A percentile compares a stretch with the other conserved stretches of the same genome.
These are phyloP conservation scores for Lichtheimia corymbifera DNA, from an alignment of 371 early-diverging fungal species.

Conservation along the genomic window DNA sequence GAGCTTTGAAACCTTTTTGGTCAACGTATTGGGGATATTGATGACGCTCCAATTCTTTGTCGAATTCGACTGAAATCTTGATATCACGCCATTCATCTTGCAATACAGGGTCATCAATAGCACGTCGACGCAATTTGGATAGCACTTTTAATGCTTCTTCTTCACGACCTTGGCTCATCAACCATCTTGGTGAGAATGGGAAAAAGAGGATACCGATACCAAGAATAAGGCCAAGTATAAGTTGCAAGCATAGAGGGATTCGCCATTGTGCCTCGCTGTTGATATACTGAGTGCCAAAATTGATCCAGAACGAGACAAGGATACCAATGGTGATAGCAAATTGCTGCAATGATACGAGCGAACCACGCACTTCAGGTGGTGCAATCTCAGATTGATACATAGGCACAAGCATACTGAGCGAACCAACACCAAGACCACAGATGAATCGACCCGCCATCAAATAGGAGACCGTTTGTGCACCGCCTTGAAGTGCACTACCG, in stretches of 20 bases:
- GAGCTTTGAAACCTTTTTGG: slow-evolving; percentile 15
- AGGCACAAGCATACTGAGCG: slow-evolving; percentile 77
- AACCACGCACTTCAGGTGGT: slow-evolving; percentile 81
- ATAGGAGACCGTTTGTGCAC: slow-evolving; percentile 48
- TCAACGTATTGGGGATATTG: slow-evolving; percentile 32
- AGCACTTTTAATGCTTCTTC: slow-evolving; percentile 74
- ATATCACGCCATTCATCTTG: slow-evolving; percentile 75
- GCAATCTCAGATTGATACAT: slow-evolving; percentile 90
- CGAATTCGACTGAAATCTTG: slow-evolving; percentile 67
- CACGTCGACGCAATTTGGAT: slow-evolving; percentile 68
- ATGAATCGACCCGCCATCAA: slow-evolving; percentile 75
- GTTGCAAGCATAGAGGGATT: slow-evolving; percentile 76
- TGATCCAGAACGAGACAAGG: slow-evolving; percentile 71
- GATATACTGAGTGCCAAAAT: slow-evolving; percentile 59
- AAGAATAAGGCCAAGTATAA: slow-evolving; percentile 70
- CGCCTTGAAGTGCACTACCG: slow-evolving; percentile 68
- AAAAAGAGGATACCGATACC: slow-evolving; percentile 68
- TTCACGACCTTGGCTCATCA: slow-evolving; percentile 63
- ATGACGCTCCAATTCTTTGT: slow-evolving; percentile 52
- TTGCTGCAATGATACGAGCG: slow-evolving; percentile 86
- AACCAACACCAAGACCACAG: slow-evolving; percentile 83
- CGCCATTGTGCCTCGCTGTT: slow-evolving; percentile 67
- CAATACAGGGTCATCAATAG: slow-evolving; percentile 54
- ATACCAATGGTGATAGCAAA: slow-evolving; percentile 79
- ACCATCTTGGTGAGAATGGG: slow-evolving; percentile 91